A percentile compares a stretch with the other conserved stretches of the same genome.
These are phyloP conservation scores for Suillus clintonianus DNA, from an alignment of 768 basidiomycete species.

Conservation along the genomic window DNA sequence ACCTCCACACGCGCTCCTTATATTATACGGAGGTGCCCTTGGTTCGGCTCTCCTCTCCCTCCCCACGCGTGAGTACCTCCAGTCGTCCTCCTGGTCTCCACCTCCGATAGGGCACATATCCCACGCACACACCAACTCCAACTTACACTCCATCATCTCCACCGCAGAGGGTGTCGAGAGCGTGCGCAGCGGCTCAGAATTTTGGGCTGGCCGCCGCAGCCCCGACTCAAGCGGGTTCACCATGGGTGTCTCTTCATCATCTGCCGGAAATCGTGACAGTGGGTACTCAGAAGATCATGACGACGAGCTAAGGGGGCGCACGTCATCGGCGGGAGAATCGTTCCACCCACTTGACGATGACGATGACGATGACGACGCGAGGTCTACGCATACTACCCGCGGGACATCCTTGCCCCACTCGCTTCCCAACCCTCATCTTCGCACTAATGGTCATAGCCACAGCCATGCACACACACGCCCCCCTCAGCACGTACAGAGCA, in stretches of 20 bases:
- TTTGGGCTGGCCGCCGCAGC: constrained; percentile 57
- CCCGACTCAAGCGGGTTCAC: constrained; percentile 9
- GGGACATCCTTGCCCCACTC: constrained; percentile 1
- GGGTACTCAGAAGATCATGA: constrained; percentile 10
- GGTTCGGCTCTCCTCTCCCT: constrained; percentile 81
- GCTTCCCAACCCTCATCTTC: constrained; percentile 15
- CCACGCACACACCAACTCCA: constrained; percentile 21
- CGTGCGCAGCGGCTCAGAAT: constrained; percentile 71
- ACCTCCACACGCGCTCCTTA: constrained; percentile 74
- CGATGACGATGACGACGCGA: constrained; percentile 20
- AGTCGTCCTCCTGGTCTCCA: constrained; percentile 73
- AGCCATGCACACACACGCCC: not conserved
- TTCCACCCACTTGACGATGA: constrained; percentile 35
- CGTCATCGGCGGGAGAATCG: constrained; percentile 25
- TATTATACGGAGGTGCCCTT: constrained; percentile 78
- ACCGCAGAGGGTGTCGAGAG: constrained; percentile 37
- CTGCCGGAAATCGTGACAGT: constrained; percentile 17
- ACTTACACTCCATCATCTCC: constrained; percentile 8
- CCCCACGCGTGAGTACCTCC: constrained; percentile 85
- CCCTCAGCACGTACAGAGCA: not conserved
- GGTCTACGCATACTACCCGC: constrained; percentile 17
- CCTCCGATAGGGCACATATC: constrained; percentile 15
- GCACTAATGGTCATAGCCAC: not conserved
- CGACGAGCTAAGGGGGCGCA: not conserved
- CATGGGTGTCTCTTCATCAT: not conserved